Percentiles rank a stretch among this genome's conserved stretches.
phyloP scores from a whole-genome alignment of 2,329 filamentous ascomycete genomes.

The Rhexocercosporidium sp. region DNA sequence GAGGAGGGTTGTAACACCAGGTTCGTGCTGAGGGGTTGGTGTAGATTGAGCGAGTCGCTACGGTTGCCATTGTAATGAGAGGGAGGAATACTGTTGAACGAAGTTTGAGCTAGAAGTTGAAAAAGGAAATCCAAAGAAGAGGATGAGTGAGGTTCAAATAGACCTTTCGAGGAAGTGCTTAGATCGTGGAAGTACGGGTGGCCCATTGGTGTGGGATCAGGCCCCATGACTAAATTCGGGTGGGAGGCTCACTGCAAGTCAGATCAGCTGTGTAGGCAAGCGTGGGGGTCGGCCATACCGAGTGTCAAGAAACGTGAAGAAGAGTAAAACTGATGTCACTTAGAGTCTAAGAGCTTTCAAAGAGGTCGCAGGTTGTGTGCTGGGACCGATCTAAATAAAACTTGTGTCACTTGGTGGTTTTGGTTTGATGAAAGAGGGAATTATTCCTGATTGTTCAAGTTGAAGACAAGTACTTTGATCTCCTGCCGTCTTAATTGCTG shows the following conservation, averaged over 20 bases:
- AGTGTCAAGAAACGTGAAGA: not conserved
- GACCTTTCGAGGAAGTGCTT: not conserved
- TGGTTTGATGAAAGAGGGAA: no score
- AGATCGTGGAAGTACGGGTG: not conserved
- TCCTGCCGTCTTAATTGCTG: no score
- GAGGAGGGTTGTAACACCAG: not conserved
- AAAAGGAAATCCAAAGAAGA: not conserved
- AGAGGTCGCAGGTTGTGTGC: not conserved
- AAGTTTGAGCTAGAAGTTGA: not conserved
- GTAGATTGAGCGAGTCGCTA: constrained; percentile 4
- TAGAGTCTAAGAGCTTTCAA: not conserved
- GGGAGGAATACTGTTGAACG: not conserved
- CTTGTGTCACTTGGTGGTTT: no score
- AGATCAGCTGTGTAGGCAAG: not conserved
- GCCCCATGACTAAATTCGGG: constrained; percentile 1
- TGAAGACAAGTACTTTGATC: no score
- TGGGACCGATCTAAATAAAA: no score
- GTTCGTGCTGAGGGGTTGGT: constrained; percentile 13
- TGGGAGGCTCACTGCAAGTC: not conserved
- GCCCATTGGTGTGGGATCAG: not conserved
- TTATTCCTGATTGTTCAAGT: no score
- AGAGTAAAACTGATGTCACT: not conserved
- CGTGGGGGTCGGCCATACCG: constrained; percentile 1
- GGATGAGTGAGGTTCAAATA: not conserved
- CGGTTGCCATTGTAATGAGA: not conserved